Percentiles rank a stretch among this genome's conserved stretches.
These are phyloP conservation scores for Sordaria brevicollis DNA, from an alignment of 495 filamentous ascomycete species.

Conservation along the genomic window DNA sequence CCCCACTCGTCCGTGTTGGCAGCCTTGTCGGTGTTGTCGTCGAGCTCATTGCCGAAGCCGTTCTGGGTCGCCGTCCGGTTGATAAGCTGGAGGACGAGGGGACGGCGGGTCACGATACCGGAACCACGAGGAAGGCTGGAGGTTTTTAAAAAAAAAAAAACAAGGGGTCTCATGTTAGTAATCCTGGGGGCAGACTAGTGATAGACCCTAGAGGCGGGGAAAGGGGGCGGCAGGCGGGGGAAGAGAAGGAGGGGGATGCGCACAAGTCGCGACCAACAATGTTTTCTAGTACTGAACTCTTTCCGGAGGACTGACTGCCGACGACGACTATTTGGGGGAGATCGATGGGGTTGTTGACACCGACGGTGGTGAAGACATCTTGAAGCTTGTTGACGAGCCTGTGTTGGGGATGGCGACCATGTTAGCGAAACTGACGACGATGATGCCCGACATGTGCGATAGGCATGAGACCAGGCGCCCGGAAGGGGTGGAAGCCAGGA, in stretches of 20 bases:
- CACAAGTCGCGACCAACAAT: conserved; percentile 99
- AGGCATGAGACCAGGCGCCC: background rate
- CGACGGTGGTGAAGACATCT: conserved; percentile 98
- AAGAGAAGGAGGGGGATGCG: conserved; percentile 21
- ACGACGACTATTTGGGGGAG: conserved; percentile 98
- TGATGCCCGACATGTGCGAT: conserved; percentile 10
- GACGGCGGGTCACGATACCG: conserved; percentile 93
- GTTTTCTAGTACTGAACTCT: conserved; percentile 99
- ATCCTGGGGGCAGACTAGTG: background rate
- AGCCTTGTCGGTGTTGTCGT: conserved; percentile 56
- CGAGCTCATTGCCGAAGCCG: conserved; percentile 63
- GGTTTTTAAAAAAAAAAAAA: conserved; percentile 1
- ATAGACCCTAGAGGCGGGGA: conserved; percentile 2
- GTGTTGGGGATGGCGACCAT: conserved; percentile 12
- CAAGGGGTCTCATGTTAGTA: conserved; percentile 4
- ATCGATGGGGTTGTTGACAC: conserved; percentile 98
- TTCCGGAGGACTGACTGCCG: conserved; percentile 96
- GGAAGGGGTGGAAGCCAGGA: background rate
- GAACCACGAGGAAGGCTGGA: conserved; percentile 89
- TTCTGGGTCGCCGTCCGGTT: conserved; percentile 67
- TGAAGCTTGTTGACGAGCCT: conserved; percentile 98
- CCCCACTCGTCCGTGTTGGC: conserved; percentile 95
- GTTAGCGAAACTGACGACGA: conserved; percentile 15
- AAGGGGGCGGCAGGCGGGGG: conserved; percentile 1
- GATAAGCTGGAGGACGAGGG: conserved; percentile 95